A percentile compares a stretch with the other conserved stretches of the same genome.
These are phyloP conservation scores for Nosema muscidifuracis DNA, from an alignment of 371 early-diverging fungal genomes.

Conservation along the genomic window DNA sequence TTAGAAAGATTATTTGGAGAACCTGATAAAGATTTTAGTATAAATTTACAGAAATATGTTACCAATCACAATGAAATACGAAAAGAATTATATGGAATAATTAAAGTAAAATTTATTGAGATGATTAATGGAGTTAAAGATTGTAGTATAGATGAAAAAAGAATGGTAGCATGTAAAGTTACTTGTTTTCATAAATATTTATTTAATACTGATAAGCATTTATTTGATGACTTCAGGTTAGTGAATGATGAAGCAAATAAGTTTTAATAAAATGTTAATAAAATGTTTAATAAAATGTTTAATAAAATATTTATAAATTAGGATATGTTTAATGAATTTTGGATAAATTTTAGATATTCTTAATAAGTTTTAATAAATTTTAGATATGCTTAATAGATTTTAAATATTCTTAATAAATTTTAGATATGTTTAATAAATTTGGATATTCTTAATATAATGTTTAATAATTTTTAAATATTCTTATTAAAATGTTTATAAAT, in stretches of 20 bases:
- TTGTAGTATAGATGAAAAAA: not conserved
- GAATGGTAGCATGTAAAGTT: not conserved
- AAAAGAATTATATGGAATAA: not conserved
- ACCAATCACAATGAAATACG: not conserved
- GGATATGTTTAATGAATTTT: not conserved
- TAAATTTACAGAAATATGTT: not conserved
- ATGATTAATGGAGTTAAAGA: not conserved
- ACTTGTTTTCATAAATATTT: not conserved
- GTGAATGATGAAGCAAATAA: conserved; percentile 2
- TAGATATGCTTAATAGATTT: too few species aligned
- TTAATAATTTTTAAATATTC: too few species aligned
- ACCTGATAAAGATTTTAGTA: not conserved
- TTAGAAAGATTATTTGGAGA: not conserved
- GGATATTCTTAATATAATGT: too few species aligned
- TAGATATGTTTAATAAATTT: too few species aligned
- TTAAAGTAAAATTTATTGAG: not conserved
- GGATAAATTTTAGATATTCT: not conserved
- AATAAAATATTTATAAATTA: not conserved
- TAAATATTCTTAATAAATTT: too few species aligned
- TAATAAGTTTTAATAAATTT: not conserved
- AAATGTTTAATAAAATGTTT: too few species aligned
- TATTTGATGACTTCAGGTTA: not conserved
- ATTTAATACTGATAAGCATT: not conserved
- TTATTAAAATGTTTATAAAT: too few species aligned
- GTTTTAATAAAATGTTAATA: not conserved